These are phyloP conservation scores for Staphylotrichum longicolle DNA, from an alignment of 495 filamentous ascomycete species.

Conservation along the genomic window DNA sequence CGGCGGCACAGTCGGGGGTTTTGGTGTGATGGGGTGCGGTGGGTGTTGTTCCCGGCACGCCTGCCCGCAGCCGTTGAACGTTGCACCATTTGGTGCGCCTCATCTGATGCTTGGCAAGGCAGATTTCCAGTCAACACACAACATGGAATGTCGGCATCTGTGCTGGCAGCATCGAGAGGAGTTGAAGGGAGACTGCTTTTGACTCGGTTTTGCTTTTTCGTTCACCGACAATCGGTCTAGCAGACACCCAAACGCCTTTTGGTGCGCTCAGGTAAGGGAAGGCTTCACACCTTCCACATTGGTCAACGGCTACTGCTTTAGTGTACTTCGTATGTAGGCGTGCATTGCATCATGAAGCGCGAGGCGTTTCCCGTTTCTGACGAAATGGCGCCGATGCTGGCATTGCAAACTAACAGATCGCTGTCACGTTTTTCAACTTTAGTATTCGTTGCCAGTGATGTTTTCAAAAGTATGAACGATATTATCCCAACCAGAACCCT, in stretches of 20 bases:
- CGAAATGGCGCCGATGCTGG: too few species aligned
- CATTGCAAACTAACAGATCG: too few species aligned
- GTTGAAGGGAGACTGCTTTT: neutral
- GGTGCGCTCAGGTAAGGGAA: neutral
- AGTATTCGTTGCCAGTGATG: too few species aligned
- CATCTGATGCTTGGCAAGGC: conserved; percentile 25
- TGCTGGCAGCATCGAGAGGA: neutral
- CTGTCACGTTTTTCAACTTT: too few species aligned
- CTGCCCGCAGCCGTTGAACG: conserved; percentile 15
- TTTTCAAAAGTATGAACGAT: neutral
- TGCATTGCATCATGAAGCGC: too few species aligned
- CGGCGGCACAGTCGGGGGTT: neutral
- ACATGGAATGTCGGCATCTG: neutral
- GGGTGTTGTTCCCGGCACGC: conserved; percentile 17
- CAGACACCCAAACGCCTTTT: neutral
- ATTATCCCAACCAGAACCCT: neutral
- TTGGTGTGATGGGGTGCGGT: neutral
- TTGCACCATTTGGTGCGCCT: conserved; percentile 12
- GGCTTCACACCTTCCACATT: neutral
- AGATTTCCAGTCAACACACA: conserved; percentile 12
- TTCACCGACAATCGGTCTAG: neutral
- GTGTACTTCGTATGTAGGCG: neutral
- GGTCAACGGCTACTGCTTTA: neutral
- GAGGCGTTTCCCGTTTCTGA: too few species aligned
- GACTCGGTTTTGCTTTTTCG: neutral